Base-by-base conservation (phyloP, 805 yeast genomes). In the Metschnikowia gelsemii region DNA sequence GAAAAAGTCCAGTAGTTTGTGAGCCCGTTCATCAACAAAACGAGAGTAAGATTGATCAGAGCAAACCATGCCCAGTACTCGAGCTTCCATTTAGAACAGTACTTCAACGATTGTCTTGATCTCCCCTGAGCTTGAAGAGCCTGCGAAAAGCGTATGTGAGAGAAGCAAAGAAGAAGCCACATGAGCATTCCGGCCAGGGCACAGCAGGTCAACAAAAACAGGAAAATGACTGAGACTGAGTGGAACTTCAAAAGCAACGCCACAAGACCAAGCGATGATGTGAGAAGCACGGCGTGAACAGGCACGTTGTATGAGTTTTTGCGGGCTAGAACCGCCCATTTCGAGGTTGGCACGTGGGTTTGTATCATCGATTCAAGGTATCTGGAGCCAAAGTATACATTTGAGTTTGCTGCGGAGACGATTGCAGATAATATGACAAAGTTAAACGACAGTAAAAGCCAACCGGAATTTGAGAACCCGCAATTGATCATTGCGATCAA, bases 351-450 rank as follows among this genome's bases (percentile, higher is more conserved):
- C 1, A 31, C 42, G 14, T 40, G 47, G 6, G 51, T 32, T 21
- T 42, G 40, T 4, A 45, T 47, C 35, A 57, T 49, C 7, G 59
- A 46, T 13, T 50, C 38, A 12, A 59, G 45, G 32, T 55, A 55
- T 22, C 62, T 28, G 14, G 60, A 54, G 1, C 64, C 63, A 40
- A 57, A 56, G 40, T 57, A 58, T 2, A 58, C 49, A 30, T 58
- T 59, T n/a, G 62, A 57, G 42, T 58, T 58, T 16, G 63, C 63
- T 2, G 63, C 63, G 12, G 59, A 55, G 16, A 58, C 21, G 20
- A 58, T 50, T 12, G 59, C 54, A 9, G 49, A 33, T n/a, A 57
- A 38, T 11, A 58, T 49, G 17, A 58, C 51, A 9, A 51, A 37
- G 40, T 57, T 57, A 45, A 57, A 58, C 1, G 42, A 27, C 32